These are phyloP conservation scores for Sphagnum tenellum DNA, from an alignment of 225 moss, liverwort and hornwort genomes.

Conservation along the genomic window DNA sequence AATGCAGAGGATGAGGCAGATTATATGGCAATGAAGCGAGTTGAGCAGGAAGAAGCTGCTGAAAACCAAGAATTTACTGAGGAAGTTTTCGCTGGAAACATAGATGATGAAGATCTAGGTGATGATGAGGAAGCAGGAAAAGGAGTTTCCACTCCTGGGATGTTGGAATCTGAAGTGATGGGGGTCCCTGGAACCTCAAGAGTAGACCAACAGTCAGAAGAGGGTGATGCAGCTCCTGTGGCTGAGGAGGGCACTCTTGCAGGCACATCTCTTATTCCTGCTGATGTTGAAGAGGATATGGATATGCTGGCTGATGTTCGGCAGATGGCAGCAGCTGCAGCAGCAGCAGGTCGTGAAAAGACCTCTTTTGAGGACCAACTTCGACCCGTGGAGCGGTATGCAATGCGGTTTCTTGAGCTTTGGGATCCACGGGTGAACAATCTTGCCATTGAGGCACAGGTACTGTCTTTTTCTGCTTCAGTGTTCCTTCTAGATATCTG, in stretches of 20 bases:
- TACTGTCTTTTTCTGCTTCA: constrained; percentile 18
- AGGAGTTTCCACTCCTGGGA: constrained; percentile 6
- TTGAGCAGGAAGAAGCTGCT: constrained; percentile 94
- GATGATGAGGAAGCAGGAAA: constrained; percentile 77
- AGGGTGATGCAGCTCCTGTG: constrained; percentile 9
- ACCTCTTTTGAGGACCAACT: constrained; percentile 86
- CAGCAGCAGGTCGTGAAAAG: constrained; percentile 76
- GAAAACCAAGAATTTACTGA: constrained; percentile 91
- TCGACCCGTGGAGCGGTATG: constrained; percentile 87
- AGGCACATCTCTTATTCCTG: constrained; percentile 36
- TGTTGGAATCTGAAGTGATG: constrained; percentile 11
- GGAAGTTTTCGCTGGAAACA: constrained; percentile 59
- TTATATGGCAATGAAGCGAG: constrained; percentile 99
- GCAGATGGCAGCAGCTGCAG: constrained; percentile 95
- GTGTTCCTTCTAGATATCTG: constrained; percentile 55
- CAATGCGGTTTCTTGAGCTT: constrained; percentile 84
- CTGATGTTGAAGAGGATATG: constrained; percentile 86
- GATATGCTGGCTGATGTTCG: constrained; percentile 96
- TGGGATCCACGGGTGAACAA: constrained; percentile 89
- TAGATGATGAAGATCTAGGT: constrained; percentile 82
- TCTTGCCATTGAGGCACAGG: constrained; percentile 75
- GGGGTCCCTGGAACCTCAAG: constrained; percentile 9
- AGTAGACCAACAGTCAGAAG: constrained; percentile 23
- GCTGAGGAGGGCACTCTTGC: constrained; percentile 37
- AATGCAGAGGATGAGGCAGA: constrained; percentile 98